Percentiles rank a stretch among this genome's conserved stretches.
These are phyloP conservation scores for Cryomyces minteri DNA, from an alignment of 495 filamentous ascomycete species.

Conservation along the genomic window DNA sequence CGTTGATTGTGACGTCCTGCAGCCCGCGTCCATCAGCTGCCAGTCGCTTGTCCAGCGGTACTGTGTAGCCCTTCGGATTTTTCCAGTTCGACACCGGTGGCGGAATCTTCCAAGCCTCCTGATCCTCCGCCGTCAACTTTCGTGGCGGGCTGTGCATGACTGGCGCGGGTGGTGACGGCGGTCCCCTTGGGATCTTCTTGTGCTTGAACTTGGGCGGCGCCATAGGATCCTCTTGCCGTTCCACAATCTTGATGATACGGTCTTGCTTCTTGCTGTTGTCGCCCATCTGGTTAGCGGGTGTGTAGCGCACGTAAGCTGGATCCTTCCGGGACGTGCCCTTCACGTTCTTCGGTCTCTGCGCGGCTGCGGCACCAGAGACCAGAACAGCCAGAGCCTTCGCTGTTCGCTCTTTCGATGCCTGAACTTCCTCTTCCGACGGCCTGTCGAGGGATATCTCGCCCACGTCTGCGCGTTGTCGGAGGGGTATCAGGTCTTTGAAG, in stretches of 20 bases:
- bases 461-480: conserved; percentile 83
- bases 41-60: conserved; percentile 88
- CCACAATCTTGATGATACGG: conserved; percentile 96
- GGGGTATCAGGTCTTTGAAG: conserved; percentile 92
- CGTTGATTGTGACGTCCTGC: conserved; percentile 93
- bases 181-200: conserved; percentile 93
- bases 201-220: conserved; percentile 97
- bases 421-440: conserved; percentile 69
- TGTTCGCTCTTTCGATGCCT: conserved; percentile 68
- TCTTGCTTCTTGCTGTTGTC: conserved; percentile 76
- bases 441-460: conserved; percentile 83
- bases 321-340: conserved; percentile 58
- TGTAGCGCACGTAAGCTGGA: conserved; percentile 89
- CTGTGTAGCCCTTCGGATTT: conserved; percentile 96
- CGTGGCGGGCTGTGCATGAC: conserved; percentile 90
- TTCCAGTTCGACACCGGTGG: conserved; percentile 97
- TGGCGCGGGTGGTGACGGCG: conserved; percentile 80
- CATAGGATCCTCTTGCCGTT: conserved; percentile 89
- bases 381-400: conserved; percentile 65
- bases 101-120: conserved; percentile 91
- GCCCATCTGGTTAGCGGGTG: conserved; percentile 93
- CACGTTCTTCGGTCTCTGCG: conserved; percentile 93
- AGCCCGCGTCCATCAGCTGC: conserved; percentile 88
- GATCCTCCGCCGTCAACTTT: conserved; percentile 91
- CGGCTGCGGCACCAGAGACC: conserved; percentile 67